phyloP scores from a whole-genome alignment of 176 grass and related monocot species.

The Guadua angustifolia region DNA sequence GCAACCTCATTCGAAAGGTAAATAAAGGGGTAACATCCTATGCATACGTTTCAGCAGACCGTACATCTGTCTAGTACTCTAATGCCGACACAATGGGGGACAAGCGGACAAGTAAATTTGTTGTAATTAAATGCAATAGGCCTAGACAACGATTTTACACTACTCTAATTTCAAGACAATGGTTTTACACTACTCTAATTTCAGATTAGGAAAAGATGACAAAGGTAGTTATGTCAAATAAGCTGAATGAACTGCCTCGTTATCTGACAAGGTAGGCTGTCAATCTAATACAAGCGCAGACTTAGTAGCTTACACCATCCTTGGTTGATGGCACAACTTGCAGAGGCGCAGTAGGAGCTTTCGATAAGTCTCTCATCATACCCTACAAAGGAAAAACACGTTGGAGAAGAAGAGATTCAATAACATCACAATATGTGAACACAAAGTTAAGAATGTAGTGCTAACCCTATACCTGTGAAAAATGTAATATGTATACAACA shows the following conservation, averaged over 20 bases:
- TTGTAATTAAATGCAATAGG: background rate
- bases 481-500: background rate
- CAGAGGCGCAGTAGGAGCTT: conserved; percentile 44
- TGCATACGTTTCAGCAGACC: background rate
- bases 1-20: background rate
- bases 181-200: background rate
- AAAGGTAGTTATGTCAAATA: background rate
- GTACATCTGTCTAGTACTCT: background rate
- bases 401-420: background rate
- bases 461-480: background rate
- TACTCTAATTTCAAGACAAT: background rate
- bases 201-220: background rate
- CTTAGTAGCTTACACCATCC: conserved; percentile 63
- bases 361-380: conserved; percentile 77
- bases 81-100: background rate
- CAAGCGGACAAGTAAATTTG: background rate
- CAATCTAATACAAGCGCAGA: conserved; percentile 5
- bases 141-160: background rate
- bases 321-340: conserved; percentile 50
- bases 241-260: background rate
- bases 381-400: conserved; percentile 56
- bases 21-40: background rate
- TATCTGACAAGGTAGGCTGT: background rate
- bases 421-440: background rate
- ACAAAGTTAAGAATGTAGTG: background rate